Evolutionary conservation across 306 rosid species (phyloP).

Genomic region (Begonia peltatifolia): DNA sequence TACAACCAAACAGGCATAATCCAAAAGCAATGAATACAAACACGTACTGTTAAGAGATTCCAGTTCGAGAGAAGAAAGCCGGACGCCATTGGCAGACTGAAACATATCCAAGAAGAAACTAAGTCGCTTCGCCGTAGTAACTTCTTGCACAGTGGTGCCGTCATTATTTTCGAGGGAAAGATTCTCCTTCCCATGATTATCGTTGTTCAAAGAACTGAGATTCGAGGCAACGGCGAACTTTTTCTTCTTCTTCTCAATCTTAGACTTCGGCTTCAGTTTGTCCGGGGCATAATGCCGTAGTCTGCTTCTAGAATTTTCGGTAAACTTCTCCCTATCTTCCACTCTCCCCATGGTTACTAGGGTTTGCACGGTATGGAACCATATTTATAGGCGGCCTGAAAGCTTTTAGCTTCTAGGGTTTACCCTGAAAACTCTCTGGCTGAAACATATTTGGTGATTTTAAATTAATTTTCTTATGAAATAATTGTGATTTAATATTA

Average conservation of each 20-base stretch:
- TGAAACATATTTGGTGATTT: too few species aligned
- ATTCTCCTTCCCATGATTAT: neutral
- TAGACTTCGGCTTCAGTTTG: conserved; percentile 1
- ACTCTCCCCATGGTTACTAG: neutral
- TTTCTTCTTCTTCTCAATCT: neutral
- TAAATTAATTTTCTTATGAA: too few species aligned
- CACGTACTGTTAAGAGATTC: conserved; percentile 46
- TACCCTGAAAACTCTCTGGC: too few species aligned
- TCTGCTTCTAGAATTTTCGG: neutral
- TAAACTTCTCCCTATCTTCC: neutral
- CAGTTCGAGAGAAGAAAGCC: conserved; percentile 62
- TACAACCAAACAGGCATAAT: neutral
- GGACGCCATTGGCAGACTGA: conserved; percentile 36
- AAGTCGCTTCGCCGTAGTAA: conserved; percentile 25
- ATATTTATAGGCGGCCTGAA: too few species aligned
- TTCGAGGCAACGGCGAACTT: neutral
- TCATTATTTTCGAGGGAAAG: neutral
- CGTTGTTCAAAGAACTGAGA: neutral
- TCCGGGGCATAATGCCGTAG: neutral
- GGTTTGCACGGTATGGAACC: neutral
- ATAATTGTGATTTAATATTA: too few species aligned
- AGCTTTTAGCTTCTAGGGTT: too few species aligned
- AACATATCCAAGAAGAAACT: conserved; percentile 40
- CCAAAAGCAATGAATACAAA: neutral
- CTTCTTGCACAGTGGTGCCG: neutral